Evolutionary conservation across 2,329 filamentous ascomycete species (phyloP), one percentile per base, ranked within the genome.

Genomic region (Leptographium wingfieldii): DNA sequence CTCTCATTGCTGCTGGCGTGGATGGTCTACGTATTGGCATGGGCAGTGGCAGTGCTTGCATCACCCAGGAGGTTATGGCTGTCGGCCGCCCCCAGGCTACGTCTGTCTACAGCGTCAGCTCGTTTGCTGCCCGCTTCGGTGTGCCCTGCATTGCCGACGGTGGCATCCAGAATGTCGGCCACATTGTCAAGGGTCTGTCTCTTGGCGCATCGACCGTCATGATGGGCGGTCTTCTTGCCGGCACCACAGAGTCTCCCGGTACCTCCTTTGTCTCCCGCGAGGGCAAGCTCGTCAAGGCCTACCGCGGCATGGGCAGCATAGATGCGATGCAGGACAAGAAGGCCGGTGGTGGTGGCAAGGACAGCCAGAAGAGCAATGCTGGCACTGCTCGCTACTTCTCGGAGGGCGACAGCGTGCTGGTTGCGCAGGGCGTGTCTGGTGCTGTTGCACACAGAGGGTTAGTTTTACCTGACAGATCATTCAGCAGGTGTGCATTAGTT

Each of bases 281-380:
- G 76, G 94, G 94, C 65, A 95, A 97, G 81, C 86, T 99, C 59
- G 92, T 99, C 74, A 99, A 99, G 82, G 92, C 94, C 49, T 99
- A 99, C 81, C 89, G 94, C 74, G 94, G 94, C 62, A 99, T 99
- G 94, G 94, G 94, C 66, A 92, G 87, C 75, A 99, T 99, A 71
- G 94, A 96, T 69, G 94, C 94, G 66, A 99, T 99, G 94, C 92
- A 97, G 77, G 92, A 97, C 77, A 96, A 94, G 84, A 96, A 96
- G 81, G 91, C 92, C 12, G 90, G 88, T 59, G 80, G 74, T 62
- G 87, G 86, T 66, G 77, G 78, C 69, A 88, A 84, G 73, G 83
- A 91, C 71, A 83, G 79, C 73, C 85, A 87, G 73, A 83, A 86
- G 76, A 86, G 85, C 74, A 99, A 97, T 72, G 94, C 94, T 60